A percentile compares a stretch with the other conserved stretches of the same genome.
These are phyloP conservation scores for Drechslera avenae DNA, from an alignment of 2,329 filamentous ascomycete species.

Conservation along the genomic window DNA sequence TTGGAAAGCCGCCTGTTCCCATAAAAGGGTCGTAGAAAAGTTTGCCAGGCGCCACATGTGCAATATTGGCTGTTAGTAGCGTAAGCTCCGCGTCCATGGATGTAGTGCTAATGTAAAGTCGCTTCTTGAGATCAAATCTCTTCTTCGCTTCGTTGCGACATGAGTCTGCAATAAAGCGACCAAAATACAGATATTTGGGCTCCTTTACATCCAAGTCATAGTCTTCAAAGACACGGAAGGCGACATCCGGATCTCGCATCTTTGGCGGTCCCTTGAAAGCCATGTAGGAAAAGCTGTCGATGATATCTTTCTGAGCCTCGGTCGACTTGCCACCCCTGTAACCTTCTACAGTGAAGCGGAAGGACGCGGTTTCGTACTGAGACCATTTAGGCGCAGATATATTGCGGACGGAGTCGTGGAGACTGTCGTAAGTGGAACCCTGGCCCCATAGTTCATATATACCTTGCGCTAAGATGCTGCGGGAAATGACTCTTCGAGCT, in stretches of 20 bases:
- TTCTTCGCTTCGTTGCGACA: slow-evolving; percentile 68
- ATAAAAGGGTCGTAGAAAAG: slow-evolving; percentile 95
- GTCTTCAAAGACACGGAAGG: slow-evolving; percentile 83
- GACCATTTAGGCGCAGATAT: slow-evolving; percentile 69
- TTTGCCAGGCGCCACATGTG: slow-evolving; percentile 79
- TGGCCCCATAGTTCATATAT: slow-evolving; percentile 90
- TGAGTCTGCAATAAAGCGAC: slow-evolving; percentile 70
- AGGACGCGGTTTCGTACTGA: slow-evolving; percentile 67
- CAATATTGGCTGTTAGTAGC: slow-evolving; percentile 89
- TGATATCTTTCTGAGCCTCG: slow-evolving; percentile 70
- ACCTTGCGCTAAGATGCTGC: slow-evolving; percentile 80
- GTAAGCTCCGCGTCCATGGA: slow-evolving; percentile 97
- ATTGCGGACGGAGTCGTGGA: slow-evolving; percentile 69
- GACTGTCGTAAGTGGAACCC: slow-evolving; percentile 67
- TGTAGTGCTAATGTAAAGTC: slow-evolving; percentile 91
- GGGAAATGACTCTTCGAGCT: slow-evolving; percentile 69
- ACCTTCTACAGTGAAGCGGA: slow-evolving; percentile 84
- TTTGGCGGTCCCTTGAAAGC: slow-evolving; percentile 77
- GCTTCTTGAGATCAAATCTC: slow-evolving; percentile 88
- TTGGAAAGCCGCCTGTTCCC: slow-evolving; percentile 89
- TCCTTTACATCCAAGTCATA: slow-evolving; percentile 64
- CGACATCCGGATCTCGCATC: slow-evolving; percentile 70
- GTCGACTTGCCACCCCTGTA: slow-evolving; percentile 74
- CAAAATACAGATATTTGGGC: slow-evolving; percentile 69
- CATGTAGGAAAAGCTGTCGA: slow-evolving; percentile 81